Base-by-base conservation (phyloP, 768 basidiomycete genomes). In the Termitomyces sp. region DNA sequence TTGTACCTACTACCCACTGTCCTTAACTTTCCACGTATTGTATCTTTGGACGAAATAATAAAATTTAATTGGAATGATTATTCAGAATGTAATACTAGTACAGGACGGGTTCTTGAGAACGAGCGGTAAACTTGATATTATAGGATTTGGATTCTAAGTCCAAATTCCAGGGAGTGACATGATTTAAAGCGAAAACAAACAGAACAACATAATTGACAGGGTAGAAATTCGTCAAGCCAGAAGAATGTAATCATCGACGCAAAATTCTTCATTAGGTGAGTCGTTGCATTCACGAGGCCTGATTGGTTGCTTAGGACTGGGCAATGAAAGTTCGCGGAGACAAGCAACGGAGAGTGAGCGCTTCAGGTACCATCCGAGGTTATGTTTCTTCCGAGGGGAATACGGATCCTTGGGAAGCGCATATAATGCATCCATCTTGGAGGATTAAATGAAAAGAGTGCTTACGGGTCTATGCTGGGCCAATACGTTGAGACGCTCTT, bases 351-450 rank as follows among this genome's bases (percentile, higher is more conserved):
- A 78, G 42, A 77, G 75, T 7, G 77, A 76, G 32, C 74, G 73
- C 61, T 78, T 79, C 55, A 78, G 72, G 64, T 74, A 72, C 79
- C 78, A 79, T 18, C 65, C 75, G 36, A 74, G 67, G 56, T 71
- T 66, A 60, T 79, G 77, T 59, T 75, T 73, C 57, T 69, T 64
- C 1, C 69, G 70, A 7, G 77, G 78, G 49, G 65, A 66, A 57
- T 73, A 78, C 3, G 78, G 75, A 58, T 79, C 79, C 79, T 79
- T 45, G 7, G 11, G 4, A 33, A 22, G 33, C 15, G 39, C 16
- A 53, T 55, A 40, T 52, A 39, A 40, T 49, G 22, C 28, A 49
- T 56, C 49, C 35, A 38, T 18, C 48, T 16, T 38, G 3, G 16
- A 49, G 8, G 32, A 44, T 15, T 16, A 48, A 49, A 11, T n/a